Evolutionary conservation across 129 eudicot species (phyloP), one percentile per base, ranked within the genome.

Genomic region (sunflower (Helianthus annuus)): DNA sequence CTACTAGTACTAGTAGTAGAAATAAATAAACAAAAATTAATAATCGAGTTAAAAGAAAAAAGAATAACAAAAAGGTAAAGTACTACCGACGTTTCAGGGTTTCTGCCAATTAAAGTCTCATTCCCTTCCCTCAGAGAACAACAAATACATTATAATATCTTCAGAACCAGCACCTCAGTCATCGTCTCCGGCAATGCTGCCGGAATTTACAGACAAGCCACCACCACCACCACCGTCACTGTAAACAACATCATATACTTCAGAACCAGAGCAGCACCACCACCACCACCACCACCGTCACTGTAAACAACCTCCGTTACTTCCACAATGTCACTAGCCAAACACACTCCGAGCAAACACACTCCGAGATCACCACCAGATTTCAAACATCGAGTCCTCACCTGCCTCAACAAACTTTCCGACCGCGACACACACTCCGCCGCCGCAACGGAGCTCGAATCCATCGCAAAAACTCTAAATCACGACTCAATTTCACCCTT

Each of bases 361-460:
- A 29, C 84, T 32, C 36, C 36, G 36, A 32, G 36, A 1, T 64
- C 75, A 17, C 16, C 89, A 10, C 86, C 88, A 3, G 96, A 82
- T 70, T 85, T 91, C 66, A 89, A 83, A 73, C 92, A 88, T 51
- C 83, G 87, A 24, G 87, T 86, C 4, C 89, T 86, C 76, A 67
- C 82, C 7, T 86, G 86, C 82, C 87, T 91, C 72, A 85, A 82
- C 80, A 85, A 85, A 48, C 91, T 91, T 6, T 82, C 97, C 32
- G 97, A 91, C 78, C 79, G 93, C 1, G 97, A 91, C 57, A 91
- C 97, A 5, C 92, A 86, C 79, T 46, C 93, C 48, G 79, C 87
- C 29, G 96, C 97, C 12, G 90, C 88, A 8, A 51, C 73, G 0
- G 96, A 91, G 73, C 96, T 91, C 40, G 89, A 88, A 9, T 78